Conservation (phyloP, 345 rosid species). For the Isatis tinctoria region DNA sequence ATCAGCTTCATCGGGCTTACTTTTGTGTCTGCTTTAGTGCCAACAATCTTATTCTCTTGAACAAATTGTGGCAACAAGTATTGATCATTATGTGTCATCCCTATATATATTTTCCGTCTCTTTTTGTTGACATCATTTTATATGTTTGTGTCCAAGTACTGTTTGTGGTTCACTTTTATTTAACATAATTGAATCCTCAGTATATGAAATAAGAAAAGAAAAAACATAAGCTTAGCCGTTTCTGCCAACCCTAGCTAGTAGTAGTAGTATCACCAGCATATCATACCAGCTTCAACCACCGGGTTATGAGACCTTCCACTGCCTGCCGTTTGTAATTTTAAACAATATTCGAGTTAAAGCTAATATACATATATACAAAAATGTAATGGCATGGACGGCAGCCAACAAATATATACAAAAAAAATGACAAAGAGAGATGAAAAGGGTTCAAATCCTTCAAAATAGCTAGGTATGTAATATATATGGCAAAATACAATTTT, state of each 20-base stretch:
- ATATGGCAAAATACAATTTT: not conserved
- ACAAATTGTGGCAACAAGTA: not conserved
- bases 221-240: not conserved
- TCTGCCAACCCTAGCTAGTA: no score
- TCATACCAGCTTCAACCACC: not conserved
- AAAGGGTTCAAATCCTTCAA: not conserved
- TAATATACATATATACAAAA: not conserved
- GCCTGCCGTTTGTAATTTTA: not conserved
- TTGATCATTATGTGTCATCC: not conserved
- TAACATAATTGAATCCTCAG: not conserved
- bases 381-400: not conserved
- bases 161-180: not conserved
- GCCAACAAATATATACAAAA: not conserved
- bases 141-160: not conserved
- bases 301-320: not conserved
- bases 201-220: no score
- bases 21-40: conserved; percentile 15
- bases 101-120: not conserved
- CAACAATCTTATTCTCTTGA: not conserved
- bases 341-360: not conserved
- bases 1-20: conserved; percentile 9
- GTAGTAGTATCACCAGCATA: no score
- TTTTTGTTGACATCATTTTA: not conserved
- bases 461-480: not conserved
- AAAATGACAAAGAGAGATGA: not conserved